phyloP scores from a whole-genome alignment of 495 filamentous ascomycete genomes.

The Pyrenopolyporus hunteri region DNA sequence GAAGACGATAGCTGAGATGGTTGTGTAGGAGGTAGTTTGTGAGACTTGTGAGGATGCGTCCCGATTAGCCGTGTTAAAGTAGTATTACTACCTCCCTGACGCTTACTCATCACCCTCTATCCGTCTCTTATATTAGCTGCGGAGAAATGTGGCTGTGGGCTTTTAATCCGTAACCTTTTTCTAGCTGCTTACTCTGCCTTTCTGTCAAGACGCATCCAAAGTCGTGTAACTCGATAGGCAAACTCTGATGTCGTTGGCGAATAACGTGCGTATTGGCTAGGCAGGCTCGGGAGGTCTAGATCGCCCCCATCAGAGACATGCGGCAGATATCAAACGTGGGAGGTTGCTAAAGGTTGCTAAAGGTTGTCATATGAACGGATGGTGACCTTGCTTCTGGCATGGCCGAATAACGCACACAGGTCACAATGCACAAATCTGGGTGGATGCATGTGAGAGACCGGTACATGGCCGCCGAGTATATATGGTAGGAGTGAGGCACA shows the following conservation, averaged over 20 bases:
- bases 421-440: no score
- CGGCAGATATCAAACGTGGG: no score
- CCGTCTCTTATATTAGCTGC: background rate
- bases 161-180: background rate
- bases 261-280: no score
- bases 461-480: slow-evolving; percentile 16
- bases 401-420: no score
- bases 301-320: slow-evolving; percentile 10
- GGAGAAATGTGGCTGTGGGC: background rate
- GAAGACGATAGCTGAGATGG: no score
- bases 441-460: slow-evolving; percentile 2
- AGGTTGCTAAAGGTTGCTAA: no score
- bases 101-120: background rate
- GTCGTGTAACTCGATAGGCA: slow-evolving; percentile 4
- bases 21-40: no score
- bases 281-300: slow-evolving; percentile 10
- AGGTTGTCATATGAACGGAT: slow-evolving; percentile 1
- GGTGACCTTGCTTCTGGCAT: background rate
- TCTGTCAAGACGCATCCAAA: background rate
- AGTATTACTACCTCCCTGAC: background rate
- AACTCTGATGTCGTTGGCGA: no score
- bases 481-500: background rate
- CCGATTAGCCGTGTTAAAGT: background rate
- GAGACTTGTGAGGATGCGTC: background rate
- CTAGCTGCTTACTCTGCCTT: slow-evolving; percentile 13